Evolutionary conservation across 345 rosid genomes (phyloP).

Genomic region (Eucalyptus paniculata): DNA sequence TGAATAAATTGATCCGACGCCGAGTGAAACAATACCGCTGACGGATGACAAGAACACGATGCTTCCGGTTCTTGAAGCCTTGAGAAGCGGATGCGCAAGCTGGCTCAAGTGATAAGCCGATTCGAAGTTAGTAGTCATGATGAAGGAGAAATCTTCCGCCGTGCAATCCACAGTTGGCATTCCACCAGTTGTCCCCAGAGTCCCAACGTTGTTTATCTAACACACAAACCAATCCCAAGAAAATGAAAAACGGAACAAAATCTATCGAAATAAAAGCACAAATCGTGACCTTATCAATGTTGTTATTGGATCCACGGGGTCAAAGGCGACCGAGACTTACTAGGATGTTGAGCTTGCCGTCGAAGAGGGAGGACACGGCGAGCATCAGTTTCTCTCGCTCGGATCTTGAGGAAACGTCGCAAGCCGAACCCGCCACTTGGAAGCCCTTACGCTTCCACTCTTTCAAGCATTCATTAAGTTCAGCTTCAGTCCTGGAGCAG

Average conservation of each 20-base stretch:
- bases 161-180: conserved; percentile 26
- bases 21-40: conserved; percentile 5
- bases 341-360: conserved; percentile 50
- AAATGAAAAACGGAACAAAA: background rate
- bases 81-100: conserved; percentile 43
- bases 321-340: conserved; percentile 3
- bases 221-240: background rate
- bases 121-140: conserved; percentile 34
- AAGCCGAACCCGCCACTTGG: conserved; percentile 22
- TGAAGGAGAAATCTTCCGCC: conserved; percentile 14
- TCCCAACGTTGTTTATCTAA: conserved; percentile 45
- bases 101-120: conserved; percentile 35
- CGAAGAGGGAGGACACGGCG: conserved; percentile 21
- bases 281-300: background rate
- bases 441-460: conserved; percentile 21
- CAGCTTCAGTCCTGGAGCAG: conserved; percentile 46
- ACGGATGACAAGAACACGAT: conserved; percentile 42
- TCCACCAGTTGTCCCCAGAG: background rate
- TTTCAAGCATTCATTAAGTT: conserved; percentile 30
- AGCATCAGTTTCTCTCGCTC: conserved; percentile 37
- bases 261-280: background rate
- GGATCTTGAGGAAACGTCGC: conserved; percentile 25
- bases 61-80: conserved; percentile 36
- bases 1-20: conserved; percentile 17
- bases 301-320: background rate